phyloP scores from a whole-genome alignment of 495 filamentous ascomycete species.

The Penicillium coprophilum region DNA sequence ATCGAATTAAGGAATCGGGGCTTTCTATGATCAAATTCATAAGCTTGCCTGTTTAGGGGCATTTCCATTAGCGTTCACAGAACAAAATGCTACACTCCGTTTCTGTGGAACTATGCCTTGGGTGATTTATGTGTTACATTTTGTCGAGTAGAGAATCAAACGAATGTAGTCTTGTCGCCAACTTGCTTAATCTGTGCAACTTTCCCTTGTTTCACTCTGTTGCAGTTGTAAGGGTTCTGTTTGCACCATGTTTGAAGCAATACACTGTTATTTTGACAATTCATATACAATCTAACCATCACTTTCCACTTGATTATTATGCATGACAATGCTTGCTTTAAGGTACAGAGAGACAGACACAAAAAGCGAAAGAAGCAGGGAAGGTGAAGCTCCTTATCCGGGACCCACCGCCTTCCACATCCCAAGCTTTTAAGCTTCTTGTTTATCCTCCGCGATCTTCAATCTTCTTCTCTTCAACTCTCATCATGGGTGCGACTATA shows the following conservation, averaged over 20 bases:
- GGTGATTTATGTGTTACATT: background rate
- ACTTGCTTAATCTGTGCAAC: background rate
- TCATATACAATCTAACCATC: background rate
- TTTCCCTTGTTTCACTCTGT: background rate
- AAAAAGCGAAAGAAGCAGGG: background rate
- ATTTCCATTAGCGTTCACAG: slow-evolving; percentile 2
- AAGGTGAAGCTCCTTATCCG: slow-evolving; percentile 5
- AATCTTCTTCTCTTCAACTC: background rate
- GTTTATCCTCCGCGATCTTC: slow-evolving; percentile 5
- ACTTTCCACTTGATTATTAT: background rate
- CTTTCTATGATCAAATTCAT: slow-evolving; percentile 1
- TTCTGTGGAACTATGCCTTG: background rate
- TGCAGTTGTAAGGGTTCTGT: background rate
- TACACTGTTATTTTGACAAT: background rate
- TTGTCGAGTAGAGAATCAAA: background rate
- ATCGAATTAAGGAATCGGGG: slow-evolving; percentile 4
- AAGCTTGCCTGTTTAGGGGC: background rate
- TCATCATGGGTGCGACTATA: slow-evolving; percentile 30
- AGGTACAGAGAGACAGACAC: background rate
- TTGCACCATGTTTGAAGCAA: background rate
- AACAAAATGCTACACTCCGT: slow-evolving; percentile 1
- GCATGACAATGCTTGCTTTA: background rate
- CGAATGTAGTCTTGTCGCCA: background rate
- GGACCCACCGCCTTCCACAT: slow-evolving; percentile 14
- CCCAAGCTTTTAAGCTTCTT: slow-evolving; percentile 6